A percentile compares a stretch with the other conserved stretches of the same genome.
Conservation (phyloP, 768 basidiomycete species). For the Podaxis sp. region DNA sequence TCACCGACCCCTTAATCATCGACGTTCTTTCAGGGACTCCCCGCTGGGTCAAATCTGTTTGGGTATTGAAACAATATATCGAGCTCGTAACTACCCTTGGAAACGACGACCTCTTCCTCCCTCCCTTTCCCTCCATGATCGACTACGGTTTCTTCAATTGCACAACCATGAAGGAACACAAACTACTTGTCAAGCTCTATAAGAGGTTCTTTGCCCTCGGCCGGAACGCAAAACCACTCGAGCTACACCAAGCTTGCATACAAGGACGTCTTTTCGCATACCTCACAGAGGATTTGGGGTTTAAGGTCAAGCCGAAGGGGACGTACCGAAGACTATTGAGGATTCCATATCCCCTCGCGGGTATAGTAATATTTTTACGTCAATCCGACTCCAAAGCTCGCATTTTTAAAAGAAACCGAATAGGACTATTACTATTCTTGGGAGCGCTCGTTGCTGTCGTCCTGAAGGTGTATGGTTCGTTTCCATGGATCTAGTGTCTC, state of each 20-base stretch:
- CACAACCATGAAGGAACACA: slow-evolving; percentile 21
- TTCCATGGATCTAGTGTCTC: too few species aligned
- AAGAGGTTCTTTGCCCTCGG: slow-evolving; percentile 25
- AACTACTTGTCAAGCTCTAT: slow-evolving; percentile 30
- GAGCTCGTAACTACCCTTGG: slow-evolving; percentile 3
- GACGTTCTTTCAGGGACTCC: background rate
- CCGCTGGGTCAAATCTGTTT: slow-evolving; percentile 26
- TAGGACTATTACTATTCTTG: too few species aligned
- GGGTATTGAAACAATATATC: slow-evolving; percentile 33
- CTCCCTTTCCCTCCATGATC: slow-evolving; percentile 15
- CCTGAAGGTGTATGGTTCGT: too few species aligned
- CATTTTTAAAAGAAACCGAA: too few species aligned
- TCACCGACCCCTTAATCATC: slow-evolving; percentile 12
- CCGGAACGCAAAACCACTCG: slow-evolving; percentile 24
- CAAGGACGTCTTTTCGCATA: slow-evolving; percentile 29
- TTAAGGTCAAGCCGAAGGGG: slow-evolving; percentile 23
- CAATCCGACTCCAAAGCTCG: too few species aligned
- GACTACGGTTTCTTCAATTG: slow-evolving; percentile 40
- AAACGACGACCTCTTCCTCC: slow-evolving; percentile 2
- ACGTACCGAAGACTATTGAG: slow-evolving; percentile 28
- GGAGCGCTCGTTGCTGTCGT: too few species aligned
- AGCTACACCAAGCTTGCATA: slow-evolving; percentile 34
- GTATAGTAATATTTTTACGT: too few species aligned
- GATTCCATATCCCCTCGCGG: slow-evolving; percentile 25
- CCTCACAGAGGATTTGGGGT: slow-evolving; percentile 14